Base-by-base conservation (phyloP, 164 flowering plant genomes). In the Hamamelis virginiana region DNA sequence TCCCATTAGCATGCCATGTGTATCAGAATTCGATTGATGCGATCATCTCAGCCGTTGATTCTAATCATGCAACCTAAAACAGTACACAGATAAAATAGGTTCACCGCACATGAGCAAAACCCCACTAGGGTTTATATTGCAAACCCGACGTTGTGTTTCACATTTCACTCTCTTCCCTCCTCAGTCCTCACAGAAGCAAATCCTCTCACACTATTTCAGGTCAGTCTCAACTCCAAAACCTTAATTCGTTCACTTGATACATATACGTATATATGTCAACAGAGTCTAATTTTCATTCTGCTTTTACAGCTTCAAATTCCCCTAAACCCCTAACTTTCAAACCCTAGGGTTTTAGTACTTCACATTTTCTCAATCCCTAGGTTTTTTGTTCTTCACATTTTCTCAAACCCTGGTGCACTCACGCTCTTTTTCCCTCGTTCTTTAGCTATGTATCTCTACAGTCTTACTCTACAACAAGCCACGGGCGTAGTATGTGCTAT, bases 401-500 rank as follows among this genome's bases (percentile, higher is more conserved):
- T 50, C n/a, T 18, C n/a, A 16, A 50, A 50, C n/a, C 19, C n/a
- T 15, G 18, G 41, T 33, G 41, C 4, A 33, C 41, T 33, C 41
- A 33, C 41, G 11, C 23, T 28, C 53, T n/a, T 19, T 21, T 11
- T 10, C 9, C 1, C 58, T 10, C 28, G 3, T 43, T 48, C 47
- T 52, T 0, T 28, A 48, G 70, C 77, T 10, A 92, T 94, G 98
- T 94, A 94, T 69, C 91, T 94, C 71, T 94, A 94, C 89, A 89
- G 77, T 68, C 82, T 94, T 59, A 94, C 98, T 11, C 90, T 94
- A 25, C 98, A 94, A 50, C 81, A 86, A 66, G 85, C 98, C 58
- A 92, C 97, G 33, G 98, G 98, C 72, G 77, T 94, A 25, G 80
- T 91, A 21, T 81, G 86, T 71, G 97, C 98, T 67, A 88, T 87